A percentile compares a stretch with the other conserved stretches of the same genome.
phyloP scores from a whole-genome alignment of 768 basidiomycete genomes.

The Exidia glandulosa region DNA sequence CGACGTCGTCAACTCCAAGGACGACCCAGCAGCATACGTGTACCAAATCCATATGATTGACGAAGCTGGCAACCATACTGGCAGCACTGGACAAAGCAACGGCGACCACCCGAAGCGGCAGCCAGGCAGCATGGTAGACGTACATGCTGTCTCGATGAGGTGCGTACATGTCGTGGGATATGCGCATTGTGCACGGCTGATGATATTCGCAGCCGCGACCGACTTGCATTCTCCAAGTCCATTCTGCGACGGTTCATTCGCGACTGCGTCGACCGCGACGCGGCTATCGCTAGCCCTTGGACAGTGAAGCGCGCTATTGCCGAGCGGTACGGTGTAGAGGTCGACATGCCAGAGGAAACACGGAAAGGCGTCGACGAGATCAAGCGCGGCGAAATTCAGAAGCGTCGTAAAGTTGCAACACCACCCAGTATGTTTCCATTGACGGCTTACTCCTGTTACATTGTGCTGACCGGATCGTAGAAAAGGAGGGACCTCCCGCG shows the following conservation, averaged over 20 bases:
- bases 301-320: conserved; percentile 82
- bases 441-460: not conserved
- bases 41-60: conserved; percentile 79
- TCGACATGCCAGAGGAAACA: conserved; percentile 77
- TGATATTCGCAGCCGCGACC: conserved; percentile 62
- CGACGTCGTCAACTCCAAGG: conserved; percentile 57
- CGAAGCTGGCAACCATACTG: conserved; percentile 64
- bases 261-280: conserved; percentile 88
- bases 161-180: conserved; percentile 21
- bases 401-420: conserved; percentile 64
- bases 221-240: conserved; percentile 91
- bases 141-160: conserved; percentile 74
- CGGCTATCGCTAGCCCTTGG: conserved; percentile 92
- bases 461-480: conserved; percentile 35
- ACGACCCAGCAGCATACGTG: conserved; percentile 73
- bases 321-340: conserved; percentile 71
- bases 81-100: conserved; percentile 3
- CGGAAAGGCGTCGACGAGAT: conserved; percentile 66
- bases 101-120: not conserved
- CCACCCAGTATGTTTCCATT: not conserved
- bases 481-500: conserved; percentile 59
- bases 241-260: conserved; percentile 93
- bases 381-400: conserved; percentile 84
- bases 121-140: conserved; percentile 73
- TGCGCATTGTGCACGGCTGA: conserved; percentile 1